Base-by-base conservation (phyloP, 2,329 filamentous ascomycete genomes). In the Tricladium varicosporioides region DNA sequence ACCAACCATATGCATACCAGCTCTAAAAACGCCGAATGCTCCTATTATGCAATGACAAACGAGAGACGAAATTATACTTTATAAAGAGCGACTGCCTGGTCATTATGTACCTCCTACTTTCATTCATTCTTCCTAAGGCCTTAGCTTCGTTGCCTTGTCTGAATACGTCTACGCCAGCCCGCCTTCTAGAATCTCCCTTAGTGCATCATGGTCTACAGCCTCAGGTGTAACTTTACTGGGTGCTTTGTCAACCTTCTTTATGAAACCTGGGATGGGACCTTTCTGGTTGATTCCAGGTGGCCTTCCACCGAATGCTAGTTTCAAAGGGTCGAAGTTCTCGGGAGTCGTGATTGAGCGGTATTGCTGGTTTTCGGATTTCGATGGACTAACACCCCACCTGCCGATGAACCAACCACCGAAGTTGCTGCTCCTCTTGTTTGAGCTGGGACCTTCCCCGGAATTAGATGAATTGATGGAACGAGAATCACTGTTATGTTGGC, bases 271-370 rank as follows among this genome's bases (percentile, higher is more conserved):
- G 45, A 94, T 87, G 0, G 84, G 79, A 0, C 90, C 90, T 1
- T 83, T 80, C 69, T 93, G 90, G 66, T 94, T 94, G 68, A 94
- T 91, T 0, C 90, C 90, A 1, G 88, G 82, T 4, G 81, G 73
- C 45, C 89, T 78, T 45, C 75, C 76, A 33, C 74, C 53, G 10
- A 74, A 72, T 54, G 62, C 60, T 53, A 60, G 3, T 27, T 27
- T 58, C 48, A 70, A 70, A 71, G 56, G 65, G 73, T 57, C 74
- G 63, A 43, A 65, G 62, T 40, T 40, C 11, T 13, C n/a, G 4
- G 36, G 36, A 40, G 36, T 27, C 22, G 22, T 27, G 22, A 27
- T 7, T 4, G 22, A 27, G 22, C 22, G 22, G 22, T 27, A 27
- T 27, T 40, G 36, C 36, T n/a, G 36, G 16, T 44, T 54, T 9